phyloP scores from a whole-genome alignment of 805 yeast species.

The Saturnispora diversa region DNA sequence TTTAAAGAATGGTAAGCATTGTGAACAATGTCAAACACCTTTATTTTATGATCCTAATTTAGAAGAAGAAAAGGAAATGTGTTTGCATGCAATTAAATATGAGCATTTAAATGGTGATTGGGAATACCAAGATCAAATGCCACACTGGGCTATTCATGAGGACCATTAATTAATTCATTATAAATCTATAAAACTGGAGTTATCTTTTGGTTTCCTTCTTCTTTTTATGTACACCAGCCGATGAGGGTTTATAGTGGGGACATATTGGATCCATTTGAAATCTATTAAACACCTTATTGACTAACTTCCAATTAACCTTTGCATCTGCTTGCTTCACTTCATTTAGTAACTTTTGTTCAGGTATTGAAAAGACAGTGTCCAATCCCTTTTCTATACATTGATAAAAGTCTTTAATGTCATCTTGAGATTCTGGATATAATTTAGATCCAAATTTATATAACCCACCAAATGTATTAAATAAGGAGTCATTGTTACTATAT shows the following conservation, averaged over 20 bases:
- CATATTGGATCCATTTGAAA: conserved; percentile 4
- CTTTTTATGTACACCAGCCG: background rate
- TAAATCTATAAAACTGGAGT: background rate
- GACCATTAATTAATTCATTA: background rate
- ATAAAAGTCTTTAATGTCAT: conserved; percentile 15
- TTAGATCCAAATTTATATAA: conserved; percentile 18
- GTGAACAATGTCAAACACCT: conserved; percentile 31
- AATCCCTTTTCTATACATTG: conserved; percentile 16
- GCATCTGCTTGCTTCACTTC: conserved; percentile 12
- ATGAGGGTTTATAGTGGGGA: background rate
- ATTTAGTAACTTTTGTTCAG: conserved; percentile 5
- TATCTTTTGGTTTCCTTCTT: background rate
- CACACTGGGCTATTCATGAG: conserved; percentile 37
- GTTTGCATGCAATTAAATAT: conserved; percentile 42
- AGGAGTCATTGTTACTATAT: conserved; percentile 11
- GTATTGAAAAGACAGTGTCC: conserved; percentile 13
- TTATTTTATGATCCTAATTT: conserved; percentile 28
- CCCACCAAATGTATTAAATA: conserved; percentile 20
- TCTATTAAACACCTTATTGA: conserved; percentile 10
- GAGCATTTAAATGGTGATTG: conserved; percentile 24
- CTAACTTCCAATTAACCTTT: conserved; percentile 18
- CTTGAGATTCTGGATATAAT: conserved; percentile 13
- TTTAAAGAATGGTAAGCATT: conserved; percentile 17
- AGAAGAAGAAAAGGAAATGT: conserved; percentile 31
- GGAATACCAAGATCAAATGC: conserved; percentile 36